Evolutionary conservation across 352 stramenopile species (phyloP).

Genomic region (Globisporangium alternatum): DNA sequence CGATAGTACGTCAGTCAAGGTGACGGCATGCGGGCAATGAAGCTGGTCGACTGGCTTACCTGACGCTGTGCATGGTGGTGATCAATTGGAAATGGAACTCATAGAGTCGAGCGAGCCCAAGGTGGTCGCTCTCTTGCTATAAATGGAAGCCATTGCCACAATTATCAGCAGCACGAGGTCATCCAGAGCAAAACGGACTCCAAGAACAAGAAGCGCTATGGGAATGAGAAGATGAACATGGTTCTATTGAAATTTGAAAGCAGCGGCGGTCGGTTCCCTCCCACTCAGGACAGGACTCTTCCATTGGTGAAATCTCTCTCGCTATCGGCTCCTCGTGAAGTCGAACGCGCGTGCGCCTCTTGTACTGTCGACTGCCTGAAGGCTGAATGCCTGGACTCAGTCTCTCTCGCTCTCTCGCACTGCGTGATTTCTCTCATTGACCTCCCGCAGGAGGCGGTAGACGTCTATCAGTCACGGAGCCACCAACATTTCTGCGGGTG

Average conservation of each 20-base stretch:
- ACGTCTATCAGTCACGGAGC: slow-evolving; percentile 80
- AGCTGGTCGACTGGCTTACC: slow-evolving; percentile 15
- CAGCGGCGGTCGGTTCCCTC: background rate
- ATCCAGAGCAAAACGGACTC: background rate
- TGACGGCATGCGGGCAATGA: background rate
- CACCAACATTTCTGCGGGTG: slow-evolving; percentile 78
- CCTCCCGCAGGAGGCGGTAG: slow-evolving; percentile 42
- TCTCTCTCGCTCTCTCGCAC: background rate
- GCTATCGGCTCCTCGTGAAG: background rate
- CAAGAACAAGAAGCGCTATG: background rate
- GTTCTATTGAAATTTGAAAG: background rate
- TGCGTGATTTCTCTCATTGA: slow-evolving; percentile 59
- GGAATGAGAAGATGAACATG: background rate
- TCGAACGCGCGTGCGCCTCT: background rate
- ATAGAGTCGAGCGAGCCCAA: background rate
- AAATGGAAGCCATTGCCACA: background rate
- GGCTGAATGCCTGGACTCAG: background rate
- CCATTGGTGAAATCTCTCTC: background rate
- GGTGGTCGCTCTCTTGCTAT: background rate
- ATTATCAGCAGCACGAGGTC: background rate
- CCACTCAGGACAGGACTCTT: slow-evolving; percentile 1
- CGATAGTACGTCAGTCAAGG: background rate
- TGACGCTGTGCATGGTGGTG: slow-evolving; percentile 57
- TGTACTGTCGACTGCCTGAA: background rate
- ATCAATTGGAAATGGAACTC: background rate